phyloP scores from a whole-genome alignment of 2,329 filamentous ascomycete genomes.

The Pseudodiploospora longispora region DNA sequence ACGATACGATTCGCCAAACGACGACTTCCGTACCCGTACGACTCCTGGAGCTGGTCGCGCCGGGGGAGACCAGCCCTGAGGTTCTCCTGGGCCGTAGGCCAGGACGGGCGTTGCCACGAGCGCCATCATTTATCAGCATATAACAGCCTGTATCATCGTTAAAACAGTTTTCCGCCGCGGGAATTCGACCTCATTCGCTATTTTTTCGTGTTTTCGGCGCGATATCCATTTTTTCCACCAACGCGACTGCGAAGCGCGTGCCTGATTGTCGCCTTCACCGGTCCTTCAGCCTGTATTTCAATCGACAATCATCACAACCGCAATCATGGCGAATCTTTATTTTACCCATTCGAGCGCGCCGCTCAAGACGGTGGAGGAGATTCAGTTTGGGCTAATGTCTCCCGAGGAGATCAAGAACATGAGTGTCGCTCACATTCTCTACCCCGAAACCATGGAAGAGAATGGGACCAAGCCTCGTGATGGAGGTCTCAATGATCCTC shows the following conservation, averaged over 20 bases:
- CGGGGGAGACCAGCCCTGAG: slow-evolving; percentile 35
- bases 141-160: slow-evolving; percentile 25
- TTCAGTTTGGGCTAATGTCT: slow-evolving; percentile 95
- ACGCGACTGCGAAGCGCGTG: slow-evolving; percentile 11
- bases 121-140: slow-evolving; percentile 31
- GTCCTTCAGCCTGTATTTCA: slow-evolving; percentile 8
- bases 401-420: slow-evolving; percentile 99
- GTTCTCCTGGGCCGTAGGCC: slow-evolving; percentile 40
- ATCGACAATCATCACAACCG: slow-evolving; percentile 15
- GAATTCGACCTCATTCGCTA: slow-evolving; percentile 13
- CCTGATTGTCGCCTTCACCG: slow-evolving; percentile 11
- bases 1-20: slow-evolving; percentile 24
- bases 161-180: slow-evolving; percentile 16
- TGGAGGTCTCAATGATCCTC: slow-evolving; percentile 88
- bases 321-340: slow-evolving; percentile 82
- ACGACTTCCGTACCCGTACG: slow-evolving; percentile 29
- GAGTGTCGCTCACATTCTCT: slow-evolving; percentile 93
- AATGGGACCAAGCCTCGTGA: slow-evolving; percentile 83
- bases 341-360: slow-evolving; percentile 91
- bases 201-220: slow-evolving; percentile 16
- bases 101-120: slow-evolving; percentile 35
- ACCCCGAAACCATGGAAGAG: slow-evolving; percentile 99
- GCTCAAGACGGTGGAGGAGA: slow-evolving; percentile 96
- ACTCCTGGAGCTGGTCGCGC: slow-evolving; percentile 35
- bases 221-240: slow-evolving; percentile 2